Base-by-base conservation (phyloP, 2,329 filamentous ascomycete genomes). In the Verticillium longisporum region DNA sequence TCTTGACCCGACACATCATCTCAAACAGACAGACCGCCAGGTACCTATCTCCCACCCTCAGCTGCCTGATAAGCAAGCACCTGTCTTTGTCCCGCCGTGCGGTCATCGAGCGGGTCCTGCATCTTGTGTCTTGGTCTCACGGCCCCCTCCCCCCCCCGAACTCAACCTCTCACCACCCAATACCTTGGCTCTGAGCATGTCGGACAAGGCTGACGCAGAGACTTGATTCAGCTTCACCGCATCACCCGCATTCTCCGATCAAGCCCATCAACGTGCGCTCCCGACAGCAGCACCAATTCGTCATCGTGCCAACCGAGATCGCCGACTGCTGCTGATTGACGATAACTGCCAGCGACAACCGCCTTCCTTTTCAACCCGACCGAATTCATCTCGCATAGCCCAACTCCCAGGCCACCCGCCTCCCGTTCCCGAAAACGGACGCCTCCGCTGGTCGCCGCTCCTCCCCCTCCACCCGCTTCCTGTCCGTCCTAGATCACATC, bases 401-500 rank as follows among this genome's bases (percentile, higher is more conserved):
- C 54, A 32, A 15, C 54, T 31, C 15, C 54, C 26, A 32, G 26
- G 26, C 54, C 54, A 15, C 26, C 54, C 32, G 57, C 57, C 57
- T 45, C 21, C 57, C 41, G 54, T 55, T 21, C 32, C 50, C 71
- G 73, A 80, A 77, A 73, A 83, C 81, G 80, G 80, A 80, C 74
- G 72, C 73, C 67, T 75, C 74, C 77, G 77, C 76, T 74, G 72
- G 72, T 75, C 74, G 70, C 68, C 74, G 73, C 71, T 73, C 70
- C 69, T 74, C 80, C 72, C 69, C 80, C 71, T 66, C 78, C 70
- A 63, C 78, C 71, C 68, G 71, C 66, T 71, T 80, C 70, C 76
- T 82, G 72, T 80, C 80, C 76, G 70, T 75, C 68, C 73, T 80
- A 70, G 77, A 83, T 71, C 71, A 78, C 71, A 71, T 80, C 64